Conservation (phyloP, 345 rosid species). For the Eucalyptus decipiens region DNA sequence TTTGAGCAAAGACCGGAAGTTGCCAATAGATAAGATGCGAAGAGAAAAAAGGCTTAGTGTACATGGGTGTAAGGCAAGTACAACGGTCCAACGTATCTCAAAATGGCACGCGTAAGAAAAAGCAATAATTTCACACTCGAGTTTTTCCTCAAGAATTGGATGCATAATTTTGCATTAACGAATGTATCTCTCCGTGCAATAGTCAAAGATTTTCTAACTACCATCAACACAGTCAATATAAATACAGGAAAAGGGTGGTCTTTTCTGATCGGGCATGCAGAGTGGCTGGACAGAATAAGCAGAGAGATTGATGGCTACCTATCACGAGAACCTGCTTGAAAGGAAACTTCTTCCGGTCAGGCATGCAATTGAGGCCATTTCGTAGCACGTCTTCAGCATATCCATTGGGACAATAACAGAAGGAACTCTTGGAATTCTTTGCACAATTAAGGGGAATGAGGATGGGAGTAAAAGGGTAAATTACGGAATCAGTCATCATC, state of each 20-base stretch:
- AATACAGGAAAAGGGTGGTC: not conserved
- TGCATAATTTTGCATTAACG: not conserved
- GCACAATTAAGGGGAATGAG: constrained; percentile 40
- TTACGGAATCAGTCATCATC: not conserved
- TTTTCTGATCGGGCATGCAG: not conserved
- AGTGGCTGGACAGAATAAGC: not conserved
- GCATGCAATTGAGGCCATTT: not conserved
- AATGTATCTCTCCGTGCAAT: not conserved
- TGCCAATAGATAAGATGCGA: not conserved
- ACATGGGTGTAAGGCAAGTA: not conserved
- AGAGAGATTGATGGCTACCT: not conserved
- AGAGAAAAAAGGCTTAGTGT: not conserved
- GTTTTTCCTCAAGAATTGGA: not conserved
- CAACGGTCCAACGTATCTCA: accelerated
- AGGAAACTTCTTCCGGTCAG: not conserved
- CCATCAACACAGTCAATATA: not conserved
- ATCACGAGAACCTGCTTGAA: not conserved
- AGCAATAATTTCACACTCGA: too few species aligned
- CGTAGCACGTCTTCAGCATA: not conserved
- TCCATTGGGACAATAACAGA: not conserved
- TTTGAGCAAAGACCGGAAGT: not conserved
- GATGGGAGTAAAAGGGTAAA: constrained; percentile 39
- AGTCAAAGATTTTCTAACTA: not conserved
- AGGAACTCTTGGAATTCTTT: not conserved
- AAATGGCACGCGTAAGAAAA: not conserved